Evolutionary conservation across 495 filamentous ascomycete genomes (phyloP), one percentile per base, ranked within the genome.

Genomic region (Aspergillus indologenus): DNA sequence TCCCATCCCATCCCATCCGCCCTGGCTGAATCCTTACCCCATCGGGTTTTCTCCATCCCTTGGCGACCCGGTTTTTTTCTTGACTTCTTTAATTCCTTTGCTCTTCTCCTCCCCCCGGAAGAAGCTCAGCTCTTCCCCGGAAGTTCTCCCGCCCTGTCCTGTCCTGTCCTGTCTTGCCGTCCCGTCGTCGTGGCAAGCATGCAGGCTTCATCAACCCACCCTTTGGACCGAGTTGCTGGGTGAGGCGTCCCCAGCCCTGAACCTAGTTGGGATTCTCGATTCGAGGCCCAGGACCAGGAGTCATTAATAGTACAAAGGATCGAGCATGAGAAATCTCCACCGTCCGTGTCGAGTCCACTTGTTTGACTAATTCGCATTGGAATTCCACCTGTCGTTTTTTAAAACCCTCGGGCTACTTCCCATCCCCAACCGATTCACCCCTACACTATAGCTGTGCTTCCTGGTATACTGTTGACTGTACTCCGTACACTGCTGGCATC

Each of bases 171-270:
- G n/a, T n/a, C n/a, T n/a, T 15, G 44, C 62, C 59, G 58, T 59
- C 51, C 62, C 59, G 59, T 61, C 47, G 45, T 56, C 49, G 34
- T 54, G 48, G 54, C 54, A 53, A 53, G 48, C 54, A 57, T 57
- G 54, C 40, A 56, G 19, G 34, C 5, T 2, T 40, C 34, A 15
- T 2, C 26, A 3, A 15, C 12, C 34, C 34, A 40, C 34, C 34
- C 34, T 40, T 7, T 40, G 34, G 34, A 40, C 34, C 34, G 34
- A 40, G 34, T 40, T 15, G 34, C 6, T 40, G 34, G 34, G 34
- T 40, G 34, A 40, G 34, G 34, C 34, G 34, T 40, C 12, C 34
- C 34, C 34, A 40, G 34, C 34, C 12, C 12, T 40, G 34, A 40
- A 40, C 34, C 34, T 40, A 40, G 34, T 40, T 40, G 34, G 12